Evolutionary conservation across 2,329 filamentous ascomycete species (phyloP), one percentile per base, ranked within the genome.

Genomic region (Paecilomyces niveus): DNA sequence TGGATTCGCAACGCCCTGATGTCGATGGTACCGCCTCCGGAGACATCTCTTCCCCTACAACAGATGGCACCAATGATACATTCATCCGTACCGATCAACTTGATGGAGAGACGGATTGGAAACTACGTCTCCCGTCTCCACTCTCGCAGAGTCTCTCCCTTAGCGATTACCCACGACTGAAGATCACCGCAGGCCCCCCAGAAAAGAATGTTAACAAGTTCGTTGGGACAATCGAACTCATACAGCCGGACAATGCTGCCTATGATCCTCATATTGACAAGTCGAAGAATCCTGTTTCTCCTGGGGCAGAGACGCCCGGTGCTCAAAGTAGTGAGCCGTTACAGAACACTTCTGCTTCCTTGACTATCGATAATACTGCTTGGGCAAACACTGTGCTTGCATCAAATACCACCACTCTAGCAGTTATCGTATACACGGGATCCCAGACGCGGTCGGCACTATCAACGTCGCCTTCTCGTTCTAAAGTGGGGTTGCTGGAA

Each of bases 51-150:
- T 73, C 75, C 39, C 72, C 67, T 54, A 73, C 72, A 11, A 74
- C 76, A 18, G 68, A 61, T n/a, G 65, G 62, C 24, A 63, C 75
- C 26, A 92, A 92, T 29, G 95, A 99, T 75, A 93, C 93, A 0
- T 99, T 99, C 68, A 97, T 99, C 69, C 85, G 94, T 60, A 99
- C 95, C 1, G 94, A 99, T 73, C 94, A 99, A 71, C 82, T 99
- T 9, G 94, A 99, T 68, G 94, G 94, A 65, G 94, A 99, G 76
- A 99, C 94, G 0, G 94, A 99, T 70, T 99, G 94, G 95, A 99
- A 99, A 76, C 79, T 99, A 58, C 87, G 95, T 31, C 75, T 97
- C 35, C 92, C 94, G 1, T 94, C 92, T 11, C 85, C 90, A 0
- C 75, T 97, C 26, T 93, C 92, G 0, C 94, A 99, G 69, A 83